Percentiles rank a stretch among this genome's conserved stretches.
These are phyloP conservation scores for Arctium minus DNA, from an alignment of 129 eudicot species.

Conservation along the genomic window DNA sequence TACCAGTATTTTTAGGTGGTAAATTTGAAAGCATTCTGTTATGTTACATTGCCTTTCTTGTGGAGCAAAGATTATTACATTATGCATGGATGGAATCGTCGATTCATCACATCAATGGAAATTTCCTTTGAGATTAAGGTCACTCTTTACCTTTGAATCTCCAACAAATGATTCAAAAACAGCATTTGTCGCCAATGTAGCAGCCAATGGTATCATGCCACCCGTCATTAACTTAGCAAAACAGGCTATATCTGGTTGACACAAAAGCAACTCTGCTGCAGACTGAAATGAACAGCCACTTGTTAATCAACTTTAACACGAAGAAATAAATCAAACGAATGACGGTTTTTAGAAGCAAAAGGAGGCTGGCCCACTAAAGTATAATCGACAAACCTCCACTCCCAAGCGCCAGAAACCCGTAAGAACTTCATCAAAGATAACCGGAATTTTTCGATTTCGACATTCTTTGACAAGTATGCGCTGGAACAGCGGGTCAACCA, in stretches of 20 bases:
- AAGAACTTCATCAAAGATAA: conserved; percentile 93
- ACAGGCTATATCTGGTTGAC: conserved; percentile 94
- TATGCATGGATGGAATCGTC: too few species aligned
- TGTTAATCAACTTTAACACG: conserved; percentile 4
- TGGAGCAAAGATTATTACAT: too few species aligned
- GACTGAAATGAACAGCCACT: conserved; percentile 45
- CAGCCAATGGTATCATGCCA: conserved; percentile 90
- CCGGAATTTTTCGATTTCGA: conserved; percentile 64
- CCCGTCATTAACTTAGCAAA: conserved; percentile 97
- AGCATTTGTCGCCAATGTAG: conserved; percentile 76
- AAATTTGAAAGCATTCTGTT: too few species aligned
- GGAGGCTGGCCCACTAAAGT: neutral
- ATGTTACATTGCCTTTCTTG: too few species aligned
- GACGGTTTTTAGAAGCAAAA: neutral
- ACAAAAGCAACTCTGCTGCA: conserved; percentile 78
- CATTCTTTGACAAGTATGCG: conserved; percentile 82
- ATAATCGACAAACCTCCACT: conserved; percentile 55
- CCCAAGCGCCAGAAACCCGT: conserved; percentile 99
- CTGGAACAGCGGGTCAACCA: conserved; percentile 95
- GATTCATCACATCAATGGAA: neutral
- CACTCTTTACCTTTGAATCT: conserved; percentile 71
- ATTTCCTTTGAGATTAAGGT: neutral
- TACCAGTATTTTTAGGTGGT: too few species aligned
- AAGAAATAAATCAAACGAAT: neutral
- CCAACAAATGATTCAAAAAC: conserved; percentile 80